These are phyloP conservation scores for Lachancea thermotolerans DNA, from an alignment of 805 yeast species.

Conservation along the genomic window DNA sequence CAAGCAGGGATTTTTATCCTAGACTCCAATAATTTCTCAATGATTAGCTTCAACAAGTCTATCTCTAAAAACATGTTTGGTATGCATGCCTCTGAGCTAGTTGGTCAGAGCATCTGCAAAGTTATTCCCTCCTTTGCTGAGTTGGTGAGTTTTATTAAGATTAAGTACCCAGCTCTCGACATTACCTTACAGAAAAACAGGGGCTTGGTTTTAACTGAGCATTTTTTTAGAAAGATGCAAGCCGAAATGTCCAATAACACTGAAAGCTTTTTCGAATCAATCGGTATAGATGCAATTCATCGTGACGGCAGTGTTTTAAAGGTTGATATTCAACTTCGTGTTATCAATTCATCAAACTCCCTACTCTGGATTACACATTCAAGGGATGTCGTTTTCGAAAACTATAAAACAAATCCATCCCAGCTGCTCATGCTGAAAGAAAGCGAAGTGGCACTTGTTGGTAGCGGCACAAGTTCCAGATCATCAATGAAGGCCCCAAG, in stretches of 20 bases:
- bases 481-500: constrained; percentile 25
- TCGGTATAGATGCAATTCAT: constrained; percentile 65
- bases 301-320: constrained; percentile 58
- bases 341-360: constrained; percentile 48
- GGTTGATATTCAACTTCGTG: constrained; percentile 77
- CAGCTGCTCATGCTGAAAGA: constrained; percentile 37
- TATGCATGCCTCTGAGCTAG: constrained; percentile 38
- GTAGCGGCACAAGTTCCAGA: constrained; percentile 24
- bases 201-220: constrained; percentile 87
- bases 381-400: constrained; percentile 37
- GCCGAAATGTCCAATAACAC: constrained; percentile 40
- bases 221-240: constrained; percentile 68
- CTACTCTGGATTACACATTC: constrained; percentile 86
- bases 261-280: constrained; percentile 52
- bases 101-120: constrained; percentile 43
- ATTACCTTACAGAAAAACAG: constrained; percentile 34
- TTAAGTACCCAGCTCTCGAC: constrained; percentile 35
- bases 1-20: constrained; percentile 81
- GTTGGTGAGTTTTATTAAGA: constrained; percentile 27
- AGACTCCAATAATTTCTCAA: constrained; percentile 41
- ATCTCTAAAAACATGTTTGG: constrained; percentile 78
- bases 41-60: constrained; percentile 73
- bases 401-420: constrained; percentile 34
- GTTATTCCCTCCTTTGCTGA: constrained; percentile 58
- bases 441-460: constrained; percentile 28